Conservation (phyloP, 208 protist species). For the Tritrichomonas musculus region DNA sequence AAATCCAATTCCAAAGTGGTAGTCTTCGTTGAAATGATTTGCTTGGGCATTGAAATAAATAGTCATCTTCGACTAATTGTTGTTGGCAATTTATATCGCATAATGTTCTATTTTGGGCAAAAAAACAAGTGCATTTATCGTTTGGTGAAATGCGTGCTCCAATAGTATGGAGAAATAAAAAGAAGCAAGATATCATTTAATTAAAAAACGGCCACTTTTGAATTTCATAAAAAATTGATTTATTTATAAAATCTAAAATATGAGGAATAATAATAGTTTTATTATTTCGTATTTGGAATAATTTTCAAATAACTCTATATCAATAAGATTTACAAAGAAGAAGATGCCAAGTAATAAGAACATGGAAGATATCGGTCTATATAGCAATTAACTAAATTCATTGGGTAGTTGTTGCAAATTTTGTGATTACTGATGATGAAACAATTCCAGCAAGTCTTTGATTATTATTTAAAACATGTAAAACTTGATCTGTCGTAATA, state of each 20-base stretch:
- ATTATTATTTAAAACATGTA: conserved; percentile 9
- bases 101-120: too few species aligned
- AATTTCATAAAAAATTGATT: background rate
- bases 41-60: too few species aligned
- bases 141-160: background rate
- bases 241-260: background rate
- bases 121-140: background rate
- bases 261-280: background rate
- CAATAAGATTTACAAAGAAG: background rate
- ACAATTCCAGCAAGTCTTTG: background rate
- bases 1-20: too few species aligned
- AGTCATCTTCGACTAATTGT: background rate
- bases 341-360: too few species aligned
- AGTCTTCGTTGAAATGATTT: too few species aligned
- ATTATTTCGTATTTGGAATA: background rate
- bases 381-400: background rate
- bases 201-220: background rate
- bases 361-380: too few species aligned
- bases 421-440: background rate
- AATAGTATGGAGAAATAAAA: background rate
- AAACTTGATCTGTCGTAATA: background rate
- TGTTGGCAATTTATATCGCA: background rate
- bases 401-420: background rate
- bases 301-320: background rate
- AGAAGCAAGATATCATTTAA: background rate